Evolutionary conservation across 352 stramenopile species (phyloP).

Genomic region (Globisporangium uncinulatum): DNA sequence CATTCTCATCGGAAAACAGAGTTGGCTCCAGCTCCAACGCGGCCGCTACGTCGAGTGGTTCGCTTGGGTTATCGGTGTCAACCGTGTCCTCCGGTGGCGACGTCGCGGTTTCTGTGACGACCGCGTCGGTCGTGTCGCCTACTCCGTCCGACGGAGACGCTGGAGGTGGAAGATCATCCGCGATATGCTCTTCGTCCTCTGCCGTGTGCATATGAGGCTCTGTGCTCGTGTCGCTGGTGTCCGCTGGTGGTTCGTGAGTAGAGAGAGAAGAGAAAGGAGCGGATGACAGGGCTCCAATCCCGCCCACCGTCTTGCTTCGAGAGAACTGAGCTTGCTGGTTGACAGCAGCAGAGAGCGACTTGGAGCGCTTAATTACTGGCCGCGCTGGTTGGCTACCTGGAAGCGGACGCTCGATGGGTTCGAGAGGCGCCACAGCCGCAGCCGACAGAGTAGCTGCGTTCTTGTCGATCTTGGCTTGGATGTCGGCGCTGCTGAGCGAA

Average conservation of each 20-base stretch:
- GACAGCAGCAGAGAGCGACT: not conserved
- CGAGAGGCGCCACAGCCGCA: not conserved
- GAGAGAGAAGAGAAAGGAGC: not conserved
- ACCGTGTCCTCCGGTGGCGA: not conserved
- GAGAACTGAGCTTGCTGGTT: not conserved
- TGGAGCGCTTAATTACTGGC: not conserved
- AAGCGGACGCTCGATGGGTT: not conserved
- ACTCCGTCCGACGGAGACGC: not conserved
- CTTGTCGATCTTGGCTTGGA: conserved; percentile 14
- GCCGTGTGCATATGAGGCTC: not conserved
- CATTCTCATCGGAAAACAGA: not conserved
- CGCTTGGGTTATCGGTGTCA: not conserved
- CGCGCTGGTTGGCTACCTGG: not conserved
- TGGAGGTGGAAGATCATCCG: not conserved
- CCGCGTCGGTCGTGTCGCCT: not conserved
- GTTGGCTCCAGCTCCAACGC: not conserved
- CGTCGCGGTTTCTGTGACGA: not conserved
- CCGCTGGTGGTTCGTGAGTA: not conserved
- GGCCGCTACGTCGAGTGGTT: not conserved
- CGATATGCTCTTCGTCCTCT: not conserved
- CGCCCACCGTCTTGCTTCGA: conserved; percentile 6
- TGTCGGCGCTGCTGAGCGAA: conserved; percentile 7
- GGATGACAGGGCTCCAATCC: not conserved
- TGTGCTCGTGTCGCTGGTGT: not conserved
- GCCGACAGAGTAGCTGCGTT: not conserved